These are phyloP conservation scores for Boletus patriciae DNA, from an alignment of 768 basidiomycete genomes.

Conservation along the genomic window DNA sequence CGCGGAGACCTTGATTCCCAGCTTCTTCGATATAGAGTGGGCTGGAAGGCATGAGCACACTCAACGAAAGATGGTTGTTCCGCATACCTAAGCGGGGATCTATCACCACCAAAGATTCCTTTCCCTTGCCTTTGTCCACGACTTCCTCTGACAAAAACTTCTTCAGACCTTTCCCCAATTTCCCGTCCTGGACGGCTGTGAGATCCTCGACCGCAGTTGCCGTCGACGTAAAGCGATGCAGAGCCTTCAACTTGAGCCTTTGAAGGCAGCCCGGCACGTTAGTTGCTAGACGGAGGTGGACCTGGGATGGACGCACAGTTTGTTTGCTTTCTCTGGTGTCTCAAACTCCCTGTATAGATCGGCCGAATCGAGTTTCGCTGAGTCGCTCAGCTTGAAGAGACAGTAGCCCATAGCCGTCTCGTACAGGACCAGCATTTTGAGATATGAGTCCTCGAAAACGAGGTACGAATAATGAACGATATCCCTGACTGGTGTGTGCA, in stretches of 20 bases:
- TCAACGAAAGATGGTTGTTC: not conserved
- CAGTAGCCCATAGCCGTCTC: conserved; percentile 97
- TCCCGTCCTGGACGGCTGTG: conserved; percentile 87
- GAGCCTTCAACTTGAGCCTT: conserved; percentile 90
- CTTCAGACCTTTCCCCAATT: conserved; percentile 89
- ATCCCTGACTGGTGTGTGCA: not conserved
- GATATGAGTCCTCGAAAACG: conserved; percentile 3
- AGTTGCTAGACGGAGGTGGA: conserved; percentile 14
- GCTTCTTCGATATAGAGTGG: conserved; percentile 87
- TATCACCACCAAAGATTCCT: conserved; percentile 80
- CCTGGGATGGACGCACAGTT: conserved; percentile 62
- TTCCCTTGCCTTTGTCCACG: conserved; percentile 86
- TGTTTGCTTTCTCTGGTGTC: conserved; percentile 87
- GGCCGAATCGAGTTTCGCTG: conserved; percentile 81
- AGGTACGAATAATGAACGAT: not conserved
- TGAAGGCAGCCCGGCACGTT: conserved; percentile 1
- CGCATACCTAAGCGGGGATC: conserved; percentile 86
- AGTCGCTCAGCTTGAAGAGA: conserved; percentile 93
- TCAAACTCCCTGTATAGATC: conserved; percentile 93
- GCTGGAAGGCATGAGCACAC: conserved; percentile 42
- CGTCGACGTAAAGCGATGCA: conserved; percentile 96
- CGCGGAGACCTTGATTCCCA: conserved; percentile 80
- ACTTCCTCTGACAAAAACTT: conserved; percentile 89
- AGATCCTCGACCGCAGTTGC: conserved; percentile 97
- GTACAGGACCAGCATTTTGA: conserved; percentile 89